Base-by-base conservation (phyloP, 2,329 filamentous ascomycete species). In the Incumbomyces delicatus region DNA sequence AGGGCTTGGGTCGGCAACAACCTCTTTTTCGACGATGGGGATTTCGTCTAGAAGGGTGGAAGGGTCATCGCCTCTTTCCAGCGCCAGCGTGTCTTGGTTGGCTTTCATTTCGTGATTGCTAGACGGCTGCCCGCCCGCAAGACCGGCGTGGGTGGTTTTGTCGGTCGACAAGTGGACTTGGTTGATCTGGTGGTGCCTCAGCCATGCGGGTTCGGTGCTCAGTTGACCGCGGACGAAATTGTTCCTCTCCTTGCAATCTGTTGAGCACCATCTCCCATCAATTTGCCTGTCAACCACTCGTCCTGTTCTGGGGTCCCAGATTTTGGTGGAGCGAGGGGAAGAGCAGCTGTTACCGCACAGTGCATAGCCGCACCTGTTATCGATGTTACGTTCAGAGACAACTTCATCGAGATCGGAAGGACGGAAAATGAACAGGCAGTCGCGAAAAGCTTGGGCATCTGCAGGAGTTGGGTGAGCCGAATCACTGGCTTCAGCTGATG, bases 201-300 rank as follows among this genome's bases (percentile, higher is more conserved):
- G 80, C 87, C 89, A 95, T 0, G 85, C 86, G 0, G 88, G 87
- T 52, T 84, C 82, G 60, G 92, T 85, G 54, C 77, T 83, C 33
- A 96, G 76, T 71, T 98, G 92, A 18, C 94, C 85, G 60, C 88
- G 86, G 57, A 96, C 74, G 64, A 88, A 95, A 54, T 94, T 72
- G 2, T 86, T 88, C 41, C 86, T 76, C 53, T 79, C 77, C 2
- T 85, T 85, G 66, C 92, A 98, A 33, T 73, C 74, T 46, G 82
- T 74, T 0, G 82, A 86, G 65, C 92, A 98, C 87, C 88, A 98
- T 65, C 81, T 84, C 66, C 92, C 86, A 13, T 89, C 65, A 59
- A 87, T 80, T 54, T 80, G 78, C 44, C 75, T 78, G 49, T 78
- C 75, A 20, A 94, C 80, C 40, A 95, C 83, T 52, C 74, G 75